Percentiles rank a stretch among this genome's conserved stretches.
These are phyloP conservation scores for Ophiostoma angusticollis DNA, from an alignment of 2,329 filamentous ascomycete genomes.

Conservation along the genomic window DNA sequence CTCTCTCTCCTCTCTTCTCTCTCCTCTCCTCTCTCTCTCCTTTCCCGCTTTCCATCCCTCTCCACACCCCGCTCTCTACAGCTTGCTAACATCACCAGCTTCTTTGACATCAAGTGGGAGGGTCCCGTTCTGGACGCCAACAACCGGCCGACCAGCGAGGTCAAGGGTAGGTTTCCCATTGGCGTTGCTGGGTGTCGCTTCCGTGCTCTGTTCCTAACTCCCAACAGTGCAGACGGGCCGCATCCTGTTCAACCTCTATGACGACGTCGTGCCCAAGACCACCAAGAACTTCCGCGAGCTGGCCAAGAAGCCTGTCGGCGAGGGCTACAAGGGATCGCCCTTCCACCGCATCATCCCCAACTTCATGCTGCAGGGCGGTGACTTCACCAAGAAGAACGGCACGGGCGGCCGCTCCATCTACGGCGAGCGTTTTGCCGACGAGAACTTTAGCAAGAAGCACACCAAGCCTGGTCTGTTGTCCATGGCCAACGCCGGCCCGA, in stretches of 20 bases:
- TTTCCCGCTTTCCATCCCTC: too few species aligned
- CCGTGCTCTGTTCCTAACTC: background rate
- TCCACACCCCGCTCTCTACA: too few species aligned
- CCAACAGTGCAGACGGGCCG: constrained; percentile 47
- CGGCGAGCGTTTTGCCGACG: constrained; percentile 84
- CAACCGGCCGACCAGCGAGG: constrained; percentile 37
- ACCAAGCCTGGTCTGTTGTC: constrained; percentile 65
- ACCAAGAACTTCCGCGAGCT: constrained; percentile 73
- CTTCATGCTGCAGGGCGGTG: constrained; percentile 94
- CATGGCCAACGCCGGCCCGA: constrained; percentile 91
- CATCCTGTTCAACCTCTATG: constrained; percentile 73
- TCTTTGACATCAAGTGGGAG: constrained; percentile 62
- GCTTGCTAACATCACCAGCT: constrained; percentile 30
- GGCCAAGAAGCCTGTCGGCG: constrained; percentile 68
- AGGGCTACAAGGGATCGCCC: constrained; percentile 68
- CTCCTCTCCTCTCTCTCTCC: too few species aligned
- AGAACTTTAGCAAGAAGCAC: constrained; percentile 79
- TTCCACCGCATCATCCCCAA: constrained; percentile 91
- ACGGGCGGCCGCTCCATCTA: constrained; percentile 92
- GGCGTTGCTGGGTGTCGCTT: too few species aligned
- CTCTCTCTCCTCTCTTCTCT: background rate
- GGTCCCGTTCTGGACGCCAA: constrained; percentile 56
- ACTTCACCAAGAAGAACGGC: constrained; percentile 85
- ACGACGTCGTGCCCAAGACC: constrained; percentile 80
- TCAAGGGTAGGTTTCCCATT: constrained; percentile 42